Evolutionary conservation across 148 eudicot genomes (phyloP), one percentile per base, ranked within the genome.

Genomic region (Chenopodium berlandieri): DNA sequence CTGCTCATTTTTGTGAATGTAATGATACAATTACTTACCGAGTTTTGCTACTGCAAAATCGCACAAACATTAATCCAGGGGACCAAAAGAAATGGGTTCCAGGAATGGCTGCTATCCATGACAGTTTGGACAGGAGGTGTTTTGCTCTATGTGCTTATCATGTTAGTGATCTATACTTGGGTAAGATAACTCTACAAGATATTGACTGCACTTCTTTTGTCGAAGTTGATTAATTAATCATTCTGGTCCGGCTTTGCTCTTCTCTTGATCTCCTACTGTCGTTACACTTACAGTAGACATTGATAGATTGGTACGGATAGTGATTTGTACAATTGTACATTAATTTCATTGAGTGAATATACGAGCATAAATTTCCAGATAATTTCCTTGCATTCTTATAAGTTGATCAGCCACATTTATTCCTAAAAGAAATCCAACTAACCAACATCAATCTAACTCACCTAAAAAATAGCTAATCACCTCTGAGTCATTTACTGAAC

Each of bases 1-100:
- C 77, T 56, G 94, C 97, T 72, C 93, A 96, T 89, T 96, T 96
- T 71, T 96, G 99, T 80, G 89, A 85, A 19, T 84, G 87, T 62
- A 88, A 63, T 19, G 97, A 96, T 62, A 92, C 97, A 4, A 82
- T 80, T 66, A 83, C 89, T 75, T 96, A 92, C 56, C 85, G 98
- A 64, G 88, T 91, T 78, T 79, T 84, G 34, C 79, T 96, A 72
- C 84, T 94, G 82, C 95, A 92, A 81, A 88, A 82, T 12, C 83
- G 84, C 79, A 60, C 88, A 78, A 84, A 82, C 73, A 46, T 37
- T 0, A 37, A 37, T 37, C 86, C 90, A 11, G 63, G 9, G 14
- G 89, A 89, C 76, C 80, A 76, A 78, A 87, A 85, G 71, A 80
- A 85, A 76, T 91, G 95, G 97, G 95, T 90, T 70, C 72, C 71